These are phyloP conservation scores for Phytopythium kandeliae DNA, from an alignment of 352 stramenopile species.

Conservation along the genomic window DNA sequence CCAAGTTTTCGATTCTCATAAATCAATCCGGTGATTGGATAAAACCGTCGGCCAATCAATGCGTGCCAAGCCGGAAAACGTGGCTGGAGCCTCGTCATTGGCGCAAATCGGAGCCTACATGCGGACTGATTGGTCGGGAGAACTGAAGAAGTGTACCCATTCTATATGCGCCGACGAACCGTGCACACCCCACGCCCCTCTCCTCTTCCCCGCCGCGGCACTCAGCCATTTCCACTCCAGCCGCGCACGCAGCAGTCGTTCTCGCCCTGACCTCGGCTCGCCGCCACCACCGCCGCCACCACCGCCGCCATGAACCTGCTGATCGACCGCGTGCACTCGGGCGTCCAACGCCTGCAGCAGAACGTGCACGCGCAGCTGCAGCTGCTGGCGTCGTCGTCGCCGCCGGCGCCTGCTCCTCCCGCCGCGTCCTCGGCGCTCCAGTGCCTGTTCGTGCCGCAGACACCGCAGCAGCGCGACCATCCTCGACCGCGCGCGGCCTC, in stretches of 20 bases:
- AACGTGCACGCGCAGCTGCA: slow-evolving; percentile 9
- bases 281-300: background rate
- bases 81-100: background rate
- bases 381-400: background rate
- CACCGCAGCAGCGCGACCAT: background rate
- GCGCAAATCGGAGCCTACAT: too few species aligned
- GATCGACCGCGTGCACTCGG: background rate
- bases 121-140: background rate
- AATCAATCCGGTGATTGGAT: slow-evolving; percentile 4
- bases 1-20: too few species aligned
- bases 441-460: slow-evolving; percentile 7
- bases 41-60: slow-evolving; percentile 11
- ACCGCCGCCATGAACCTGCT: slow-evolving; percentile 1
- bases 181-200: background rate
- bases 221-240: background rate
- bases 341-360: slow-evolving; percentile 5
- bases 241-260: too few species aligned
- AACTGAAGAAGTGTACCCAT: slow-evolving; percentile 2
- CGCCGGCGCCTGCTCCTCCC: background rate
- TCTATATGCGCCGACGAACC: background rate
- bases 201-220: background rate
- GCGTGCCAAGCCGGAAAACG: slow-evolving; percentile 8
- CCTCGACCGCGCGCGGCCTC: too few species aligned
- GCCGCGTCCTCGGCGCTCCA: slow-evolving; percentile 4
- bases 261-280: background rate